Percentiles rank a stretch among this genome's conserved stretches.
Conservation (phyloP, 257 asterid species). For the Ballota nigra region DNA sequence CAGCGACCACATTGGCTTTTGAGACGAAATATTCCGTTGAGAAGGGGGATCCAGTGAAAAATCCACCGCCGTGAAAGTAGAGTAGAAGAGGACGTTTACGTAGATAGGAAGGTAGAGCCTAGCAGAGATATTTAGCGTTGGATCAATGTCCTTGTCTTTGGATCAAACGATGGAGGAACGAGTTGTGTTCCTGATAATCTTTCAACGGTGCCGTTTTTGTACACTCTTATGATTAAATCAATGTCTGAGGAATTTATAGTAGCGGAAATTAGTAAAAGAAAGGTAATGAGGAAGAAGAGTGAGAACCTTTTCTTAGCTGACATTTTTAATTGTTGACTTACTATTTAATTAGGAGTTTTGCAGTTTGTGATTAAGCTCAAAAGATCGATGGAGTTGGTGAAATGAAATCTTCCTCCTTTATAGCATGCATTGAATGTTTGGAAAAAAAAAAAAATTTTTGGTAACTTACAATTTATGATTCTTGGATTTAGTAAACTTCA, state of each 20-base stretch:
- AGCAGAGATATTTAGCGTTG: slow-evolving; percentile 34
- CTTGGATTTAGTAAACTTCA: too few relatives aligned
- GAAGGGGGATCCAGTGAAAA: slow-evolving; percentile 43
- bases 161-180: slow-evolving; percentile 36
- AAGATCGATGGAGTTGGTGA: too few relatives aligned
- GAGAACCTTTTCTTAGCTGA: too few relatives aligned
- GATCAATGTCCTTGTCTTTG: slow-evolving; percentile 41
- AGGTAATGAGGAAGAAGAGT: not conserved
- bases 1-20: slow-evolving; percentile 37
- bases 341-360: too few relatives aligned
- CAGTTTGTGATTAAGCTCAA: too few relatives aligned
- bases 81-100: slow-evolving; percentile 47
- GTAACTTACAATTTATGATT: too few relatives aligned
- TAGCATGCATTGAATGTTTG: too few relatives aligned
- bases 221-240: slow-evolving; percentile 12
- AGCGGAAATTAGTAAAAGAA: not conserved
- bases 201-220: slow-evolving; percentile 45
- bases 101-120: slow-evolving; percentile 34
- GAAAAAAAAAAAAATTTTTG: too few relatives aligned
- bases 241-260: slow-evolving; percentile 25
- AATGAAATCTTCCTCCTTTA: too few relatives aligned
- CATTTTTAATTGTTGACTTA: too few relatives aligned
- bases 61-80: slow-evolving; percentile 77
- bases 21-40: slow-evolving; percentile 35
- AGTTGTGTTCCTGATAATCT: slow-evolving; percentile 30